Base-by-base conservation (phyloP, 2,329 filamentous ascomycete species). In the Colletotrichum incanum region DNA sequence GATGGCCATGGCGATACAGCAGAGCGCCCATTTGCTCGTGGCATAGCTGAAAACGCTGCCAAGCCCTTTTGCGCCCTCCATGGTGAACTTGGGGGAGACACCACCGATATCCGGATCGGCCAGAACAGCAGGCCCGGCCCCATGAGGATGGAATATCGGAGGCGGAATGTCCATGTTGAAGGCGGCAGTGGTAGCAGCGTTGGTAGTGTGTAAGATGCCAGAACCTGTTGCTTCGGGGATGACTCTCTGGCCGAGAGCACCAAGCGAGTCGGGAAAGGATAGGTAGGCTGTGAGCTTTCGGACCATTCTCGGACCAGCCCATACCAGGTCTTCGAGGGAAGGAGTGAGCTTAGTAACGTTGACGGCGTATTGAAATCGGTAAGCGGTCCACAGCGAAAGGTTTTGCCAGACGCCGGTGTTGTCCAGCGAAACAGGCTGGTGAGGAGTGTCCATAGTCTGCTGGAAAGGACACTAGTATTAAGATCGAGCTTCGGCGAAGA, bases 1-100 rank as follows among this genome's bases (percentile, higher is more conserved):
- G 71, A 98, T 90, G 28, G 94, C 94, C 87, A 96, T 93, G 47
- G 92, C 90, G 76, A 98, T 92, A 77, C 95, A 98, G 64, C 92
- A 92, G 70, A 98, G 85, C 0, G 96, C 95, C 96, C 96, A 98
- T 81, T 93, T 93, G 82, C 94, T 97, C 1, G 94, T 97, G 54
- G 95, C 87, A 82, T 98, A 99, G 77, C 91, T 93, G 82, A 98
- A 95, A 71, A 98, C 91, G 73, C 94, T 95, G 55, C 94, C 93
- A 54, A 98, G 86, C 54, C 93, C 94, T 78, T 92, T 90, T 1
- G 87, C 85, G 31, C 89, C 84, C 75, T 92, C 90, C 74, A 90
- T 80, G 7, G 89, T 87, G 73, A 92, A 85, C 41, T 84, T 84
- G 8, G 87, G 85, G 67, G 82, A 80, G 34, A 16, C 43, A 20